Percentiles rank a stretch among this genome's conserved stretches.
Evolutionary conservation across 2,329 filamentous ascomycete genomes (phyloP).

Genomic region (Pseudogymnoascus pannorum): DNA sequence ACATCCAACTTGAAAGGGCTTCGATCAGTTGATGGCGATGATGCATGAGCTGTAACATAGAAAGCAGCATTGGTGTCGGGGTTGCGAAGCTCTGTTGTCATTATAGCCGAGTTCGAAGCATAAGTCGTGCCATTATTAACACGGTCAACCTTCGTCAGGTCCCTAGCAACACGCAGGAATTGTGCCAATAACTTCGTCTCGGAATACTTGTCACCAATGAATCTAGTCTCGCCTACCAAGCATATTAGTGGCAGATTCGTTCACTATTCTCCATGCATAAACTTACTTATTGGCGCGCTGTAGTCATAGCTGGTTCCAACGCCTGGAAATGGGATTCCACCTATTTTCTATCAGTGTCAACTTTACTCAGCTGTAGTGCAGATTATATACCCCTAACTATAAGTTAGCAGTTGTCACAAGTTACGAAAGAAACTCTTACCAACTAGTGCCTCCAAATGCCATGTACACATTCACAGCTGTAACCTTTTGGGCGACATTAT

Average conservation of each 20-base stretch:
- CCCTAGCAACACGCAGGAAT: slow-evolving; percentile 51
- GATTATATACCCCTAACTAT: background rate
- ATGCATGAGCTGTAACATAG: slow-evolving; percentile 49
- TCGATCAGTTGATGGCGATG: slow-evolving; percentile 42
- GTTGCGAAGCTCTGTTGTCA: slow-evolving; percentile 50
- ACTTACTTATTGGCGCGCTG: slow-evolving; percentile 44
- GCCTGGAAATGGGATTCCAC: slow-evolving; percentile 48
- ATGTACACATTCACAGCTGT: slow-evolving; percentile 57
- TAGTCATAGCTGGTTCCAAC: slow-evolving; percentile 58
- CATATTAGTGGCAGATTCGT: background rate
- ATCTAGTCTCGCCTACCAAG: slow-evolving; percentile 27
- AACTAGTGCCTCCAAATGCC: slow-evolving; percentile 58
- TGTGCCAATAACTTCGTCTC: slow-evolving; percentile 55
- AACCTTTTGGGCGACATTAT: slow-evolving; percentile 52
- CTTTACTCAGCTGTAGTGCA: background rate
- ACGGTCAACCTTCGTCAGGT: slow-evolving; percentile 48
- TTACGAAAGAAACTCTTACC: slow-evolving; percentile 27
- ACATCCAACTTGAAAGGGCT: slow-evolving; percentile 49
- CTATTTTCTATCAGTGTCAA: slow-evolving; percentile 22
- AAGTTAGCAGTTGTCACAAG: background rate
- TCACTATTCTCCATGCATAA: background rate
- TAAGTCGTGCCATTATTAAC: slow-evolving; percentile 42
- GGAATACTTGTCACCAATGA: slow-evolving; percentile 52
- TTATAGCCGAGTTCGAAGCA: slow-evolving; percentile 44
- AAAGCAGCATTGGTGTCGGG: slow-evolving; percentile 49